Conservation (phyloP, 108 stramenopile species). For the Discostella stelligeroides region DNA sequence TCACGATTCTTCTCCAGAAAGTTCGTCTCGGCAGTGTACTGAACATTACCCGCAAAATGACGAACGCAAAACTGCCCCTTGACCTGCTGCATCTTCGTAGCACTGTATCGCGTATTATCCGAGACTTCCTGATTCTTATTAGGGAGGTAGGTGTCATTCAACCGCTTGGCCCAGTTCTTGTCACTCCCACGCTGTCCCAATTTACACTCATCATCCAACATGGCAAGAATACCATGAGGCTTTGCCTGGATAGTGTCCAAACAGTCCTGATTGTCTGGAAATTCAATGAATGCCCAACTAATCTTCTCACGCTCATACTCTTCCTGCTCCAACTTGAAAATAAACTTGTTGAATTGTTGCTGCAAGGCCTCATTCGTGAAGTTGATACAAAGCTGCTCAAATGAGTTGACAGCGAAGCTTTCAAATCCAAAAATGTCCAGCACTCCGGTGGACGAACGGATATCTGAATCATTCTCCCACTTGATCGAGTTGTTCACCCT, state of each 20-base stretch:
- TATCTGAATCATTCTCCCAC: constrained; percentile 80
- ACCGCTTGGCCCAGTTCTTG: constrained; percentile 79
- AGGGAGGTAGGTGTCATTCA: constrained; percentile 82
- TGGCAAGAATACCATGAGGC: constrained; percentile 86
- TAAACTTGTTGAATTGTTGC: constrained; percentile 99
- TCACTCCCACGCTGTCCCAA: constrained; percentile 81
- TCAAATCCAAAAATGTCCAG: constrained; percentile 99
- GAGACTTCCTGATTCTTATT: constrained; percentile 75
- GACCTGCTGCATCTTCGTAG: constrained; percentile 76
- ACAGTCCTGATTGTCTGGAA: constrained; percentile 98
- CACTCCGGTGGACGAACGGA: constrained; percentile 89
- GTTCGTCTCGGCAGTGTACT: constrained; percentile 89
- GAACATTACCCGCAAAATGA: constrained; percentile 97
- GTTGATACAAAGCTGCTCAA: constrained; percentile 99
- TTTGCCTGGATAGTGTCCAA: constrained; percentile 96
- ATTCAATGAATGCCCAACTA: constrained; percentile 89
- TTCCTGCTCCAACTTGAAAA: constrained; percentile 98
- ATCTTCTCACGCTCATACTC: constrained; percentile 93
- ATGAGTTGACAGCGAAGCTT: constrained; percentile 96
- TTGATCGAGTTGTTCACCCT: constrained; percentile 87
- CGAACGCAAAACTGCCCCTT: constrained; percentile 83
- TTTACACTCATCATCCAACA: constrained; percentile 94
- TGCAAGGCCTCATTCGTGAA: constrained; percentile 99
- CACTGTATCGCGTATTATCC: constrained; percentile 79
- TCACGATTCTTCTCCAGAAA: constrained; percentile 99